Evolutionary conservation across 768 basidiomycete genomes (phyloP).

Genomic region (Leccinum subgranulosum): DNA sequence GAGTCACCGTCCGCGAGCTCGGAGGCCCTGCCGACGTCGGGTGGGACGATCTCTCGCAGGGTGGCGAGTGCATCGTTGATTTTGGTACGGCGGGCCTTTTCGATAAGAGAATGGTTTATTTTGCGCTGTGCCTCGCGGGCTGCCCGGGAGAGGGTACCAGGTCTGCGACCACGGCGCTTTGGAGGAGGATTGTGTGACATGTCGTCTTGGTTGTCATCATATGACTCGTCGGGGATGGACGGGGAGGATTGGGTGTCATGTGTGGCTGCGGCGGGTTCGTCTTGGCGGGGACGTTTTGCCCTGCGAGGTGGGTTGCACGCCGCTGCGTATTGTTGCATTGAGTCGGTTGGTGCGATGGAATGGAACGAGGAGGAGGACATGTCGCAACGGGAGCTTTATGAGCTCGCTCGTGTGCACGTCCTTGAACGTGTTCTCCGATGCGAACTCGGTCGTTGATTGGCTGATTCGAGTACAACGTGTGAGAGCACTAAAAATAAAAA

Average conservation of each 20-base stretch:
- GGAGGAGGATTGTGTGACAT: constrained; percentile 25
- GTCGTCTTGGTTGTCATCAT: constrained; percentile 23
- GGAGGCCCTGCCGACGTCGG: constrained; percentile 40
- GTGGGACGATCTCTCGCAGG: constrained; percentile 74
- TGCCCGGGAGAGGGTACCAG: constrained; percentile 66
- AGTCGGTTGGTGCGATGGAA: constrained; percentile 22
- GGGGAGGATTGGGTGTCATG: neutral
- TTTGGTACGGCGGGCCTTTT: constrained; percentile 90
- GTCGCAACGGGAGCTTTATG: neutral
- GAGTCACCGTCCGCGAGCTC: constrained; percentile 27
- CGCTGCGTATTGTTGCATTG: constrained; percentile 33
- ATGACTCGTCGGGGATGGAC: constrained; percentile 20
- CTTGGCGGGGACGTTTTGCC: constrained; percentile 38
- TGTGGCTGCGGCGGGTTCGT: constrained; percentile 11
- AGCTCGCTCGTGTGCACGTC: constrained; percentile 28
- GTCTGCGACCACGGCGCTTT: constrained; percentile 71
- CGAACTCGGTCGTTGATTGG: constrained; percentile 15
- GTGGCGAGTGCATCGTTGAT: constrained; percentile 89
- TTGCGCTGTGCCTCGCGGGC: constrained; percentile 86
- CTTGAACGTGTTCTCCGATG: constrained; percentile 11
- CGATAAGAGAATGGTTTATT: constrained; percentile 92
- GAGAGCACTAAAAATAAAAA: neutral
- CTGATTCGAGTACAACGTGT: constrained; percentile 15
- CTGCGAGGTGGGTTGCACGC: constrained; percentile 45
- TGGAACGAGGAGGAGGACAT: constrained; percentile 20